Evolutionary conservation across 371 early-diverging fungal species (phyloP), one percentile per base, ranked within the genome.

Genomic region (Zychaea mexicana): DNA sequence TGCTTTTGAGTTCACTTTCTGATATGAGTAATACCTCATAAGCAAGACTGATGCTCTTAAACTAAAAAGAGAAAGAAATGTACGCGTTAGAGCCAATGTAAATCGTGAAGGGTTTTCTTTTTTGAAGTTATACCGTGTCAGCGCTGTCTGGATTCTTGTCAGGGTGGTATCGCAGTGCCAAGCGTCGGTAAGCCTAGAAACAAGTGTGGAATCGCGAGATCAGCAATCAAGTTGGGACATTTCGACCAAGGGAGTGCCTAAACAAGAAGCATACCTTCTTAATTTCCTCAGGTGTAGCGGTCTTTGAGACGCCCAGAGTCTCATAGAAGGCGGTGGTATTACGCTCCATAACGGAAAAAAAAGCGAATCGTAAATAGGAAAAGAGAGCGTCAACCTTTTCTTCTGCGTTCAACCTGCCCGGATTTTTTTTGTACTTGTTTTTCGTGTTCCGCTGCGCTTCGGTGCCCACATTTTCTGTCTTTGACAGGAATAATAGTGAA

Each of bases 151-250:
- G 86, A 58, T 84, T 85, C 58, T 88, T 88, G 70, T 94, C 93
- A 2, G 95, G 95, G 70, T 95, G 95, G 66, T 88, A 90, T 61
- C 88, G 86, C 13, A 89, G 73, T 0, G 93, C 93, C 22, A 90
- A 69, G 9, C 82, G 77, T 61, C 90, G 54, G 52, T 79, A 79
- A 27, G 72, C 72, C 70, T 75, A 57, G 22, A 4, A 15, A 12
- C 3, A 21, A 38, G 30, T 7, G 19, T 24, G 53, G n/a, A 4
- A 26, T 52, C 17, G n/a, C 53, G 53, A 52, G 57, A 56, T 32
- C 19, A 27, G 58, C 21, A 38, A 36, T 36, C 15, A 36, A 36
- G 36, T 36, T 36, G 36, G 36, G 8, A 10, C 8, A 36, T 36
- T 30, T 62, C 24, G 47, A 52, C 42, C 2, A 46, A 46, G 21